phyloP scores from a whole-genome alignment of 1,139 yeast species.

The Pneumocystis sp. region DNA sequence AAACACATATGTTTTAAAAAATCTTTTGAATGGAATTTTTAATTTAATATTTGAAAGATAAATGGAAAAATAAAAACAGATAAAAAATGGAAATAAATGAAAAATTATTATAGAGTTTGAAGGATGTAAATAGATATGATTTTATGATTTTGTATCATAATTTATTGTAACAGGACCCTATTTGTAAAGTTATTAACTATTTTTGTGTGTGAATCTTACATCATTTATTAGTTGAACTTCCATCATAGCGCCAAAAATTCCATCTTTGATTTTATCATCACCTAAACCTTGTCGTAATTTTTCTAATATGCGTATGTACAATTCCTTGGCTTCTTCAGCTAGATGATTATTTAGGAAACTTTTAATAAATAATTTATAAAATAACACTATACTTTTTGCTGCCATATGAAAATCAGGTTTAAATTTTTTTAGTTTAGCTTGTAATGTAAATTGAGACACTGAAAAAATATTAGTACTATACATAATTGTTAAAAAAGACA shows the following conservation, averaged over 20 bases:
- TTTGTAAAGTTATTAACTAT: conserved; percentile 41
- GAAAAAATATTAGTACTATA: background rate
- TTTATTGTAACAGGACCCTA: conserved; percentile 36
- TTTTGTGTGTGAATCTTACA: conserved; percentile 30
- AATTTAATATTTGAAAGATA: conserved; percentile 25
- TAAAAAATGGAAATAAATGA: background rate
- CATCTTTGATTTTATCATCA: conserved; percentile 66
- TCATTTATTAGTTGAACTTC: conserved; percentile 74
- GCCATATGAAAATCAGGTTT: conserved; percentile 17
- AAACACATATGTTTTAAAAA: background rate
- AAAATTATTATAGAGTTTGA: background rate
- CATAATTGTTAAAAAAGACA: background rate
- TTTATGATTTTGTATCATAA: background rate
- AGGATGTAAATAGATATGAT: no score
- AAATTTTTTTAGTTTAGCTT: conserved; percentile 31
- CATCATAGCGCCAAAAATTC: conserved; percentile 95
- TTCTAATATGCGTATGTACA: conserved; percentile 49
- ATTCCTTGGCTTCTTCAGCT: conserved; percentile 39
- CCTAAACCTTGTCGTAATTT: conserved; percentile 31
- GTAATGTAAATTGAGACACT: conserved; percentile 80
- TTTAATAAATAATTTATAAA: background rate
- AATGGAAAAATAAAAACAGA: background rate
- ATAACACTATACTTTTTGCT: conserved; percentile 17
- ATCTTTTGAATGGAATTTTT: conserved; percentile 29
- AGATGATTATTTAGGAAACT: background rate